Evolutionary conservation across 805 yeast genomes (phyloP), one percentile per base, ranked within the genome.

Genomic region (Starmerella apis): DNA sequence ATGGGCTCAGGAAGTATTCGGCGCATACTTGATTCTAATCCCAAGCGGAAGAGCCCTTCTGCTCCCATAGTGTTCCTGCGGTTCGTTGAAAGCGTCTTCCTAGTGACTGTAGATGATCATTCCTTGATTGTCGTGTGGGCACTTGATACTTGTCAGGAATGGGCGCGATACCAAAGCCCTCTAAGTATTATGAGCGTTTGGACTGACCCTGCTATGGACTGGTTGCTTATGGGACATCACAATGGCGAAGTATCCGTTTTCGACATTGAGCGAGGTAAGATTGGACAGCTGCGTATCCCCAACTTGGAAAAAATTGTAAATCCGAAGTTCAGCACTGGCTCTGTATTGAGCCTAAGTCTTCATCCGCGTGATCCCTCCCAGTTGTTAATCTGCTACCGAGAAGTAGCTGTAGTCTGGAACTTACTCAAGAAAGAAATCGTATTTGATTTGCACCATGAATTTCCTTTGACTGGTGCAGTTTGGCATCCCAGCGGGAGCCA

Each of bases 401-500:
- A 77, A 49, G 71, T 78, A 42, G 86, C 88, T 0, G 76, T 87
- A 0, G 68, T 78, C 3, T 90, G 81, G 64, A 80, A 85, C 0
- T 57, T 92, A 28, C 70, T 79, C 0, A 76, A 77, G 2, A 81
- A 77, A 31, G 74, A 74, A 23, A 63, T 67, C 20, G 65, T 83
- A n/a, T 77, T 74, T 49, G 73, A 71, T 47, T 20, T 58, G 48
- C 51, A 48, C 33, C 85, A 84, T 62, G 78, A 73, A 54, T 61
- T 86, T 8, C 78, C 82, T 0, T 73, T 80, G 35, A 63, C 61
- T 20, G 58, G 72, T 0, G 80, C 95, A 0, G 70, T 77, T 30
- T 92, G 85, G 77, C 96, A 90, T 65, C 98, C 99, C 2, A 86
- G 86, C 61, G 96, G 97, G 0, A 73, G 87, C 41, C 94, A 88